Evolutionary conservation across 2,329 filamentous ascomycete species (phyloP).

Genomic region (Cordyceps cateniannulata): DNA sequence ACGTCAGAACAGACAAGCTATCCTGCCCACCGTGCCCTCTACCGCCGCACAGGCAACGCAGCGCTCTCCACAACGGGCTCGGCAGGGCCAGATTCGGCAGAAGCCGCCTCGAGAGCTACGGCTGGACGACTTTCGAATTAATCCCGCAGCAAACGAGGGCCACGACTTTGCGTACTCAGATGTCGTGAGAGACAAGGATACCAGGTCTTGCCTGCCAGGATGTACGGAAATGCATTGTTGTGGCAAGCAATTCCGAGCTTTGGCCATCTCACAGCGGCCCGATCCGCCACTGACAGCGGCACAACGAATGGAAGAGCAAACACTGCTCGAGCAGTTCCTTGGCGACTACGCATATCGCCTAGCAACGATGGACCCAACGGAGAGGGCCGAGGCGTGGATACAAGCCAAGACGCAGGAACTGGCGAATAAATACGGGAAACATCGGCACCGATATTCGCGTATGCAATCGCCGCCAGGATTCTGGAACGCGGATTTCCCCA

Average conservation of each 20-base stretch:
- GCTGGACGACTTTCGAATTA: conserved; percentile 74
- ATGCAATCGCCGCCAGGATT: conserved; percentile 75
- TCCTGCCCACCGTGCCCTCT: background rate
- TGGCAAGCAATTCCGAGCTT: conserved; percentile 60
- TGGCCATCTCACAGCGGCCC: conserved; percentile 50
- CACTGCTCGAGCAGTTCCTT: conserved; percentile 49
- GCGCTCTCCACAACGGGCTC: conserved; percentile 3
- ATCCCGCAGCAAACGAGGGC: conserved; percentile 65
- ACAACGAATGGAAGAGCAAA: conserved; percentile 37
- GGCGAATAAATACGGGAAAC: conserved; percentile 69
- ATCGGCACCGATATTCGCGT: conserved; percentile 68
- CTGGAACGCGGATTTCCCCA: conserved; percentile 86
- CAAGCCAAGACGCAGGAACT: conserved; percentile 68
- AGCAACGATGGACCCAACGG: conserved; percentile 49
- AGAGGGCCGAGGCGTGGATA: conserved; percentile 61
- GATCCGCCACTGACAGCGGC: conserved; percentile 29
- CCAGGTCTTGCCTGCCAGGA: conserved; percentile 64
- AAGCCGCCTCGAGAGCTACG: conserved; percentile 51
- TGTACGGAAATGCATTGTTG: conserved; percentile 75
- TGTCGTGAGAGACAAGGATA: conserved; percentile 63
- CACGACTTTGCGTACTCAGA: conserved; percentile 67
- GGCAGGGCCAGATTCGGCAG: conserved; percentile 41
- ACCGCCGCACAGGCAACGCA: conserved; percentile 1
- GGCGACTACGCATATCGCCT: conserved; percentile 55
- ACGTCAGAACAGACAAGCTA: background rate